Percentiles rank a stretch among this genome's conserved stretches.
Conservation (phyloP, 768 basidiomycete genomes). For the Naganishia kalamii region DNA sequence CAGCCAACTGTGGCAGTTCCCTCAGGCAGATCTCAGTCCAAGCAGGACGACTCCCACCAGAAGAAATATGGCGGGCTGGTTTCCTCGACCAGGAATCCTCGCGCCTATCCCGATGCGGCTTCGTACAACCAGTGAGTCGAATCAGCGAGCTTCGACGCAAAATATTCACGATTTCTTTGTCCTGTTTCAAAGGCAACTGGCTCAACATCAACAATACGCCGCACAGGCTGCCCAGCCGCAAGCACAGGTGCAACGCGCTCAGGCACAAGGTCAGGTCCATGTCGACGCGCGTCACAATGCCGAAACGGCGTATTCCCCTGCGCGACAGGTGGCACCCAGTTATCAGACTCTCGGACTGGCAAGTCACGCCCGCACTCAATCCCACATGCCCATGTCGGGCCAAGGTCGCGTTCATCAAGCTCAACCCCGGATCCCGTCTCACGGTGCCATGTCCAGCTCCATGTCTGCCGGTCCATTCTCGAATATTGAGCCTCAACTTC, state of each 20-base stretch:
- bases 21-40: neutral
- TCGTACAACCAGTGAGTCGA: constrained; percentile 66
- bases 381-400: constrained; percentile 19
- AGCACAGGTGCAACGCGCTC: constrained; percentile 24
- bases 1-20: neutral
- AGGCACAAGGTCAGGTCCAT: constrained; percentile 30
- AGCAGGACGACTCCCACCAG: neutral
- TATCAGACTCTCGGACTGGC: constrained; percentile 6
- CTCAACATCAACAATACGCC: constrained; percentile 87
- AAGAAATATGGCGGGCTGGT: constrained; percentile 62
- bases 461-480: constrained; percentile 18
- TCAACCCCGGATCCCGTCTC: constrained; percentile 40
- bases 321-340: constrained; percentile 3
- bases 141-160: neutral
- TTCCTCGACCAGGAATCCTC: neutral
- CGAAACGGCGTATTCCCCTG: neutral
- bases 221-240: constrained; percentile 47
- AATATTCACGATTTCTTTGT: neutral
- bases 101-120: constrained; percentile 73
- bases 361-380: constrained; percentile 7
- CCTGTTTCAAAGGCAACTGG: constrained; percentile 57
- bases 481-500: neutral
- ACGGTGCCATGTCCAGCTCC: constrained; percentile 17
- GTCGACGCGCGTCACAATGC: constrained; percentile 24
- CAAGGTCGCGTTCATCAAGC: constrained; percentile 28